These are phyloP conservation scores for Lineolata rhizophorae DNA, from an alignment of 495 filamentous ascomycete genomes.

Conservation along the genomic window DNA sequence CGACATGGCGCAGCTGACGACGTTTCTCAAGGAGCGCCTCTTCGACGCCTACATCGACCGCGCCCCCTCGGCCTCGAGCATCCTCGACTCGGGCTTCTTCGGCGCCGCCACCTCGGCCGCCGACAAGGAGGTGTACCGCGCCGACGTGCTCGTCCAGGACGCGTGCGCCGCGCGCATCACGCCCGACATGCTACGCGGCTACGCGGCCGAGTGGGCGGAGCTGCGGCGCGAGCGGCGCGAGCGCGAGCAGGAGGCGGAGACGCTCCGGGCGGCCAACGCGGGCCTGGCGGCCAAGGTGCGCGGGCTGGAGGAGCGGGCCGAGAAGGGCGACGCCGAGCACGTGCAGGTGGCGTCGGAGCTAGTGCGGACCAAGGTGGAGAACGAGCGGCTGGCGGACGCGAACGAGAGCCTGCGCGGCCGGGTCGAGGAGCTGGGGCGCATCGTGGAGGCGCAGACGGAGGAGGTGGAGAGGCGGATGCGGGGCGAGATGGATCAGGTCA, in stretches of 20 bases:
- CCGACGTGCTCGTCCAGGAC: constrained; percentile 81
- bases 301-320: constrained; percentile 63
- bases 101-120: constrained; percentile 58
- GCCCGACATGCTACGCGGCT: constrained; percentile 52
- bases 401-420: constrained; percentile 71
- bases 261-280: constrained; percentile 38
- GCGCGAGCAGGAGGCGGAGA: constrained; percentile 63
- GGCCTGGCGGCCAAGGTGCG: constrained; percentile 50
- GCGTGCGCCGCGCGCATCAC: constrained; percentile 79
- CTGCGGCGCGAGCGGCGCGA: constrained; percentile 56
- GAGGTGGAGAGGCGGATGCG: constrained; percentile 71
- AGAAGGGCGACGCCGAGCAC: constrained; percentile 83
- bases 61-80: constrained; percentile 61
- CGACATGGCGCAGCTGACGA: constrained; percentile 72
- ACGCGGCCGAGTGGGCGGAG: constrained; percentile 82
- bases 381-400: constrained; percentile 67
- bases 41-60: constrained; percentile 97
- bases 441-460: constrained; percentile 72
- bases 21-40: constrained; percentile 75
- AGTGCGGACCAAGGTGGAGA: constrained; percentile 79
- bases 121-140: constrained; percentile 89
- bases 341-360: constrained; percentile 78
- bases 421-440: constrained; percentile 55
- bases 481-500: constrained; percentile 75
- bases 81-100: constrained; percentile 94